Evolutionary conservation across 306 rosid genomes (phyloP), one percentile per base, ranked within the genome.

Genomic region (Rosa multiflora): DNA sequence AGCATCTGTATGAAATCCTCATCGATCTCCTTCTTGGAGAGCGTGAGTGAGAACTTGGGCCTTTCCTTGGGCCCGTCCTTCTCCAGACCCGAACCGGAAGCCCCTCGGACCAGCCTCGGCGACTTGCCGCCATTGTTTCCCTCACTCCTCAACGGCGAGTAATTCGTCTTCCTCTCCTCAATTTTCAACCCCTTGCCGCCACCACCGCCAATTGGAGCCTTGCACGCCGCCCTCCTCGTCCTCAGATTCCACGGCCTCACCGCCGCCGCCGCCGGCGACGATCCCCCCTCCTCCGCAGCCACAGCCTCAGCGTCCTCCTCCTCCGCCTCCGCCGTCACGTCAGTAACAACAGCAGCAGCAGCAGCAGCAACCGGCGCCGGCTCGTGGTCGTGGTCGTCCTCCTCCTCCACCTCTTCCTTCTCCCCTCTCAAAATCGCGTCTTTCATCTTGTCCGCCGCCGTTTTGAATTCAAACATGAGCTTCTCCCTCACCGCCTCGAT

Each of bases 401-500:
- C 5, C 17, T 26, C 73, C 29, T 26, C 29, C 48, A 73, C 85
- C 11, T 70, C 83, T 47, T 81, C 89, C 76, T 89, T 87, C 63
- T 67, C 71, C 6, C 71, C 71, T 7, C 87, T 67, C 67, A 91
- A 83, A 81, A 90, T 86, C 86, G 82, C 94, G 76, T 82, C 84
- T 78, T 91, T 91, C 87, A 95, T 85, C 86, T 84, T 83, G 62
- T 83, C 87, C 32, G 94, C 86, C 77, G 87, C 93, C 71, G 87
- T 88, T 69, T 92, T 93, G 79, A 93, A 91, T 88, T 95, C 99
- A 83, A 87, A 76, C 88, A 91, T 82, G 68, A 92, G 84, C 91
- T 88, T 93, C 91, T 91, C 91, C 64, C 97, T 82, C 63, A 95
- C 88, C 75, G 98, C 97, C 39, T 85, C 93, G 85, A 95, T 93